Conservation (phyloP, 2,329 filamentous ascomycete genomes). For the Sporothrix dimorphospora region DNA sequence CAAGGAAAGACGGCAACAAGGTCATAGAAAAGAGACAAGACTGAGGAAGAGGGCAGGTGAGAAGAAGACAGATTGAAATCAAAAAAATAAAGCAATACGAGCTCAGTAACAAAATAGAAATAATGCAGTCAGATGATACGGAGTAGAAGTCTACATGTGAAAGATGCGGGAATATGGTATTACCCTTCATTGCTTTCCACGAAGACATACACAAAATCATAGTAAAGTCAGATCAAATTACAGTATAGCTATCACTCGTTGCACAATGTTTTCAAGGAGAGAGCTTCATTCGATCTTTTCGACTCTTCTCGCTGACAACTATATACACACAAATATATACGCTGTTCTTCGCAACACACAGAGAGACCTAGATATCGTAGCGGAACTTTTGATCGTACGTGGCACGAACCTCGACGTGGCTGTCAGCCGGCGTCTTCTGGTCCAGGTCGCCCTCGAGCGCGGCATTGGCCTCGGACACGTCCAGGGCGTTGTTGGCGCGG, state of each 20-base stretch:
- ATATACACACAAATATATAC: neutral
- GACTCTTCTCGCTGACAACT: neutral
- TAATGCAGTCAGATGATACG: neutral
- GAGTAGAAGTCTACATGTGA: neutral
- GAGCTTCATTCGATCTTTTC: neutral
- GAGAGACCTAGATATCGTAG: neutral
- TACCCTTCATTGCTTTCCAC: neutral
- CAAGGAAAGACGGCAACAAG: constrained; percentile 1
- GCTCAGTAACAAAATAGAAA: neutral
- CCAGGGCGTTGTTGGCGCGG: neutral
- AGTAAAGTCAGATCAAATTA: neutral
- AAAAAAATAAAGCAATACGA: neutral
- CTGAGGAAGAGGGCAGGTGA: neutral
- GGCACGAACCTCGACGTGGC: neutral
- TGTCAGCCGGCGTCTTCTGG: neutral
- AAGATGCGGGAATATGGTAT: neutral
- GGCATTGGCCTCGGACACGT: neutral
- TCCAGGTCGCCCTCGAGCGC: neutral
- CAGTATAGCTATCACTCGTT: neutral
- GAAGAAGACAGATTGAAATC: neutral
- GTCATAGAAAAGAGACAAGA: neutral
- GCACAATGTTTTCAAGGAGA: neutral
- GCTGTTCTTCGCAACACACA: neutral
- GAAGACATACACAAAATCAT: neutral
- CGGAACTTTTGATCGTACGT: neutral